Evolutionary conservation across 1,139 yeast genomes (phyloP).

Genomic region (Hansenula lynferdii): DNA sequence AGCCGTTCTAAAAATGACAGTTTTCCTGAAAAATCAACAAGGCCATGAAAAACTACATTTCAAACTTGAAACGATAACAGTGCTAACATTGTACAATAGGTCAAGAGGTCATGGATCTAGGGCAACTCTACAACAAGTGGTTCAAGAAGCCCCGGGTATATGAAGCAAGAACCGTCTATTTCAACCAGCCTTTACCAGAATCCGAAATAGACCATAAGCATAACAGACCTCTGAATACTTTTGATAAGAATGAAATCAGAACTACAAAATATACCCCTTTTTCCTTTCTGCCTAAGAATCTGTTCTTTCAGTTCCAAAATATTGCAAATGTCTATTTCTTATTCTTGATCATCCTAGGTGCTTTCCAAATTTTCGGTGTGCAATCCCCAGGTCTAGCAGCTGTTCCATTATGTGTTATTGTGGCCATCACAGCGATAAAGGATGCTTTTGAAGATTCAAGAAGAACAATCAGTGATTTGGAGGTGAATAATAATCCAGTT

Average conservation of each 20-base stretch:
- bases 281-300: slow-evolving; percentile 81
- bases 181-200: slow-evolving; percentile 64
- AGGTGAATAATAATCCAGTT: slow-evolving; percentile 82
- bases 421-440: slow-evolving; percentile 78
- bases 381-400: slow-evolving; percentile 89
- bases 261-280: slow-evolving; percentile 94
- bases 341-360: slow-evolving; percentile 76
- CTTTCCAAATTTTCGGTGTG: slow-evolving; percentile 89
- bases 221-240: slow-evolving; percentile 52
- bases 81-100: no score
- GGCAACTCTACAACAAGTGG: not conserved
- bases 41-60: no score
- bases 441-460: slow-evolving; percentile 95
- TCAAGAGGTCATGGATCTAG: not conserved
- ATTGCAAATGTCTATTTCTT: slow-evolving; percentile 89
- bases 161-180: slow-evolving; percentile 49
- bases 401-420: slow-evolving; percentile 92
- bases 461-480: slow-evolving; percentile 73
- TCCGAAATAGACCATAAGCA: slow-evolving; percentile 49
- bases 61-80: no score
- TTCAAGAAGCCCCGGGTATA: slow-evolving; percentile 15
- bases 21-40: no score
- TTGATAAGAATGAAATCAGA: slow-evolving; percentile 85
- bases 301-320: slow-evolving; percentile 75
- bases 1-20: no score